phyloP scores from a whole-genome alignment of 805 yeast species.

The Wickerhamiella brachini region DNA sequence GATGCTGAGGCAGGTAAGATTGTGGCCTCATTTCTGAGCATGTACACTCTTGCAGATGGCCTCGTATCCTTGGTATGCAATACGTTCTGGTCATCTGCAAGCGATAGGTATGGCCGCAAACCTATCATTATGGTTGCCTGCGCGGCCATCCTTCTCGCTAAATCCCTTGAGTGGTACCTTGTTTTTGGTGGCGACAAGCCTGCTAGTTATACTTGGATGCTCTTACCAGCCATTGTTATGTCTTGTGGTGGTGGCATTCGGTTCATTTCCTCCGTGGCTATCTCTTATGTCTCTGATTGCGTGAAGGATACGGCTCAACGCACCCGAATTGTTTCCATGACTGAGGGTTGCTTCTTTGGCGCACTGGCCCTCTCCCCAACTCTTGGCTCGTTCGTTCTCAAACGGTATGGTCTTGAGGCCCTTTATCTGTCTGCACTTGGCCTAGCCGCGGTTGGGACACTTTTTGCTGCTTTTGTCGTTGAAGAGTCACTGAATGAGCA shows the following conservation, averaged over 20 bases:
- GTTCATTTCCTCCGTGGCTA: constrained; percentile 1
- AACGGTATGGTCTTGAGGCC: constrained; percentile 7
- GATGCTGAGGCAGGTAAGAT: constrained; percentile 9
- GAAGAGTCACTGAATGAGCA: constrained; percentile 14
- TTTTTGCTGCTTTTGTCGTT: constrained; percentile 7
- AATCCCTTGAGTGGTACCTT: constrained; percentile 12
- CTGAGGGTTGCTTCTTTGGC: constrained; percentile 15
- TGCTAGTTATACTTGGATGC: constrained; percentile 15
- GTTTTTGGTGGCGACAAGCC: constrained; percentile 13
- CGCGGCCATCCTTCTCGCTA: constrained; percentile 7
- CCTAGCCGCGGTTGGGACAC: constrained; percentile 5
- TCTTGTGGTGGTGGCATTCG: constrained; percentile 16
- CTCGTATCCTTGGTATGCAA: constrained; percentile 7
- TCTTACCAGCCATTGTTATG: constrained; percentile 13
- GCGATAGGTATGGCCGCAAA: constrained; percentile 18
- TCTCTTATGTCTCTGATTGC: constrained; percentile 17
- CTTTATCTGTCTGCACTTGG: constrained; percentile 8
- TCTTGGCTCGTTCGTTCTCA: constrained; percentile 13
- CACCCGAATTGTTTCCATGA: constrained; percentile 12
- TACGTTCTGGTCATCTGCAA: constrained; percentile 12
- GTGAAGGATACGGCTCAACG: constrained; percentile 13
- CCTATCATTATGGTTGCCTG: constrained; percentile 12
- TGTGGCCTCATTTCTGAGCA: constrained; percentile 13
- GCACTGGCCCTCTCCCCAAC: constrained; percentile 17
- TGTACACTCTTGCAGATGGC: constrained; percentile 9